Conservation (phyloP, 257 asterid species). For the Salvia rosmarinus region DNA sequence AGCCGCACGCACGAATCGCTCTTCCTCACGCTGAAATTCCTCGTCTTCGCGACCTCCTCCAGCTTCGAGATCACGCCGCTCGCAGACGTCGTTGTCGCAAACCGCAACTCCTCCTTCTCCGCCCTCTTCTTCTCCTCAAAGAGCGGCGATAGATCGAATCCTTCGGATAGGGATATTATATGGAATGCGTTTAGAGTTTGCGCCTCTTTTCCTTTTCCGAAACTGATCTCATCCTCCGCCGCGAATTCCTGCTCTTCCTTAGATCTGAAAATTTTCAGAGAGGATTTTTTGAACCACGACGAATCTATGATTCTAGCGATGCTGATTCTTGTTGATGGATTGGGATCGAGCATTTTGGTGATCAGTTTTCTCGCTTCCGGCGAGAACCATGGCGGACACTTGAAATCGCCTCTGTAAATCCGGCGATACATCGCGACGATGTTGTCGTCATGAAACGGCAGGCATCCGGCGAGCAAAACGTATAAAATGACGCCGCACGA, state of each 20-base stretch:
- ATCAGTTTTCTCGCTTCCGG: conserved; percentile 55
- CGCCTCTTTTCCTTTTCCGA: conserved; percentile 43
- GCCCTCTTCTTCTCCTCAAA: conserved; percentile 58
- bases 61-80: conserved; percentile 71
- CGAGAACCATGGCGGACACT: conserved; percentile 76
- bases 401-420: conserved; percentile 64
- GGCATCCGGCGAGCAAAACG: conserved; percentile 59
- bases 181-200: conserved; percentile 68
- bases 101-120: conserved; percentile 58
- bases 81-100: conserved; percentile 65
- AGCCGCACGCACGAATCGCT: conserved; percentile 65
- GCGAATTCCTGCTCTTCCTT: conserved; percentile 43
- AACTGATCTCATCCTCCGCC: conserved; percentile 15
- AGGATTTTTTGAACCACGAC: conserved; percentile 59
- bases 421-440: conserved; percentile 56
- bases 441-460: conserved; percentile 74
- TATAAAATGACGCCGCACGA: conserved; percentile 72
- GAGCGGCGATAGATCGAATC: conserved; percentile 61
- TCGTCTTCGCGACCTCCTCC: conserved; percentile 63
- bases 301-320: conserved; percentile 60
- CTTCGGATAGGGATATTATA: conserved; percentile 64
- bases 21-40: conserved; percentile 66
- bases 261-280: conserved; percentile 13
- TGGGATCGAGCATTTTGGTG: conserved; percentile 66
- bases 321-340: conserved; percentile 51